Conservation (phyloP, 2,329 filamentous ascomycete genomes). For the Zasmidium citrigriseum region DNA sequence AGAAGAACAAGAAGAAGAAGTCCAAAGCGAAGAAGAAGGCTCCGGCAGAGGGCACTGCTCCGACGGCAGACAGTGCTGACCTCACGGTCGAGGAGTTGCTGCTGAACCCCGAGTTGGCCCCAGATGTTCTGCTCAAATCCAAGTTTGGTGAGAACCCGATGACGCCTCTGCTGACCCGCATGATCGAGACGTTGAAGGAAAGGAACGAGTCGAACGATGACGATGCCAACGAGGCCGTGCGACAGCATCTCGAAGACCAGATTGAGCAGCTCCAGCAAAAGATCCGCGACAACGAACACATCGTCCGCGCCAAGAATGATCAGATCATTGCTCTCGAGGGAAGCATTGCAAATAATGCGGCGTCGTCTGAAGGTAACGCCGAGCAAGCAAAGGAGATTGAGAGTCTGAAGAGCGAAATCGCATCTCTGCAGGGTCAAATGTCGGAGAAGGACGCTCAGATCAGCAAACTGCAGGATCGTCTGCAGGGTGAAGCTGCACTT, state of each 20-base stretch:
- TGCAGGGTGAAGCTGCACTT: conserved; percentile 28
- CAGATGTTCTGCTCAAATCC: conserved; percentile 16
- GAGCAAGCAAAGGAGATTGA: conserved; percentile 67
- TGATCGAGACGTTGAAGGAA: conserved; percentile 20
- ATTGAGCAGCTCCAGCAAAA: conserved; percentile 65
- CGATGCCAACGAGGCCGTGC: conserved; percentile 20
- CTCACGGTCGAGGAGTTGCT: conserved; percentile 22
- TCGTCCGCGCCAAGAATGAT: conserved; percentile 79
- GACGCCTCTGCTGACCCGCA: conserved; percentile 18
- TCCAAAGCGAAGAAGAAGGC: conserved; percentile 76
- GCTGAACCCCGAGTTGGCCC: conserved; percentile 15
- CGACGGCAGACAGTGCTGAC: conserved; percentile 6
- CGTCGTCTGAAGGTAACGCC: conserved; percentile 46
- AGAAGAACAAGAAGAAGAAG: conserved; percentile 75
- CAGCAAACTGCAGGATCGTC: conserved; percentile 20
- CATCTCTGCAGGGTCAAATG: conserved; percentile 36
- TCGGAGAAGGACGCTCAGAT: conserved; percentile 33
- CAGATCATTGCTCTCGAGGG: conserved; percentile 84
- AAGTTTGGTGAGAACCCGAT: conserved; percentile 25
- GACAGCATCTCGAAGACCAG: conserved; percentile 26
- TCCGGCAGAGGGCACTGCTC: conserved; percentile 41
- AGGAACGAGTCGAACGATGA: conserved; percentile 17
- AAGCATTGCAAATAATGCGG: conserved; percentile 68
- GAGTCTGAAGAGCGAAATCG: conserved; percentile 66
- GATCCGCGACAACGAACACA: conserved; percentile 70